Base-by-base conservation (phyloP, 148 eudicot species). In the Cornus suecica region DNA sequence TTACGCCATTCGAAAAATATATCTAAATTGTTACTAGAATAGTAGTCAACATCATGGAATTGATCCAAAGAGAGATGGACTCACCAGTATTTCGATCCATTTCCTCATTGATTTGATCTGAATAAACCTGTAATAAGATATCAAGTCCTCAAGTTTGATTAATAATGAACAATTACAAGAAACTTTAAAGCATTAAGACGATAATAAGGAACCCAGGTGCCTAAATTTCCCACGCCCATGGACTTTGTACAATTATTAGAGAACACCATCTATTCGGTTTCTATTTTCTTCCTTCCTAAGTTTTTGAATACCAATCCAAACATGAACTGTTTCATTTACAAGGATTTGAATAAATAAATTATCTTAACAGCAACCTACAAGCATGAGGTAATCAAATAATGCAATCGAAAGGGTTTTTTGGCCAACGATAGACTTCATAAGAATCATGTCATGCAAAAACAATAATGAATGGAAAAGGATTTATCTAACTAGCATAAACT, bases 81-180 rank as follows among this genome's bases (percentile, higher is more conserved):
- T 20, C 75, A 91, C 98, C 98, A 25, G 76, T 76, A 83, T 82
- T 88, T 72, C 86, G 81, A 20, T 84, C 74, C 14, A 83, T 71
- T 66, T 81, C 90, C 80, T 90, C 97, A 78, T 72, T 83, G 79
- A 72, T 60, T 71, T 91, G 79, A 83, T 94, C 98, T 32, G 88
- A 77, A 79, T 92, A 81, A 76, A 80, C 95, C 98, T 94, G 88
- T 45, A 76, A 74, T 71, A 72, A 15, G 69, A 32, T 51, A 29
- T 29, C 2, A 64, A 75, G 45, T 74, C 65, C 23, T 54, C 76
- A 26, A 2, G 10, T 2, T 24, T 1, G 15, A 62, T 67, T 27
- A 37, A 64, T 8, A 64, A 62, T 41, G 24, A 20, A 23, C 27
- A 23, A 83, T 34, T 15, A 80, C 68, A 32, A 30, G 67, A 23